Evolutionary conservation across 345 rosid genomes (phyloP).

Genomic region (Aurinia saxatilis): DNA sequence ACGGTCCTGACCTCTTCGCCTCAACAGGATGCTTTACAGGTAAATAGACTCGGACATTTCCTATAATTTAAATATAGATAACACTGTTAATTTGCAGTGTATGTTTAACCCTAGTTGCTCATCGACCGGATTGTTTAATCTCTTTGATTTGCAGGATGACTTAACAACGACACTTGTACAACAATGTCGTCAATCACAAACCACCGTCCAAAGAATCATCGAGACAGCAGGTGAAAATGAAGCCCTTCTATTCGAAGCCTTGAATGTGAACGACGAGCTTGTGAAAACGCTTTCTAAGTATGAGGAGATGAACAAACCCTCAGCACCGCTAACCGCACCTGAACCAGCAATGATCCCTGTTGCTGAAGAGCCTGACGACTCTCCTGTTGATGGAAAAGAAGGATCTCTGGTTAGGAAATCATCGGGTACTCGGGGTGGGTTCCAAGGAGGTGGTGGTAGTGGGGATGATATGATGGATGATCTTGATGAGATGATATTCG

Average conservation of each 20-base stretch:
- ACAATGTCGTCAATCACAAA: slow-evolving; percentile 76
- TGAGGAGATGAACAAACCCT: slow-evolving; percentile 64
- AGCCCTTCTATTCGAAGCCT: slow-evolving; percentile 87
- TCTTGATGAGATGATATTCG: slow-evolving; percentile 97
- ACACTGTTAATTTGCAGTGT: background rate
- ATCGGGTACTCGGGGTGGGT: slow-evolving; percentile 48
- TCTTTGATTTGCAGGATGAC: slow-evolving; percentile 54
- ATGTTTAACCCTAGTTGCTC: background rate
- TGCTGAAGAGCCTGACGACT: slow-evolving; percentile 78
- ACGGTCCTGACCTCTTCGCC: slow-evolving; percentile 90
- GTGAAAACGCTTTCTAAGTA: slow-evolving; percentile 72
- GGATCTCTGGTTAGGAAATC: slow-evolving; percentile 69
- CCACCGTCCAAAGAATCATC: slow-evolving; percentile 69
- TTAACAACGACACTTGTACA: slow-evolving; percentile 67
- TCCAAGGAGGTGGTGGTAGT: slow-evolving; percentile 38
- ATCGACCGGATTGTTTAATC: background rate
- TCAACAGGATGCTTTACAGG: slow-evolving; percentile 77
- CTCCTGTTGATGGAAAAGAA: slow-evolving; percentile 49
- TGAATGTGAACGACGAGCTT: slow-evolving; percentile 91
- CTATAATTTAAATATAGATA: background rate
- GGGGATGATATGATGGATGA: slow-evolving; percentile 96
- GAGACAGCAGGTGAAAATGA: slow-evolving; percentile 89
- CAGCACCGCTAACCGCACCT: slow-evolving; percentile 34
- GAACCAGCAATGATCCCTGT: slow-evolving; percentile 95
- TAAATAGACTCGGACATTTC: slow-evolving; percentile 21